Percentiles rank a stretch among this genome's conserved stretches.
Conservation (phyloP, 371 early-diverging fungal genomes). For the Encephalitozoon intestinalis region DNA sequence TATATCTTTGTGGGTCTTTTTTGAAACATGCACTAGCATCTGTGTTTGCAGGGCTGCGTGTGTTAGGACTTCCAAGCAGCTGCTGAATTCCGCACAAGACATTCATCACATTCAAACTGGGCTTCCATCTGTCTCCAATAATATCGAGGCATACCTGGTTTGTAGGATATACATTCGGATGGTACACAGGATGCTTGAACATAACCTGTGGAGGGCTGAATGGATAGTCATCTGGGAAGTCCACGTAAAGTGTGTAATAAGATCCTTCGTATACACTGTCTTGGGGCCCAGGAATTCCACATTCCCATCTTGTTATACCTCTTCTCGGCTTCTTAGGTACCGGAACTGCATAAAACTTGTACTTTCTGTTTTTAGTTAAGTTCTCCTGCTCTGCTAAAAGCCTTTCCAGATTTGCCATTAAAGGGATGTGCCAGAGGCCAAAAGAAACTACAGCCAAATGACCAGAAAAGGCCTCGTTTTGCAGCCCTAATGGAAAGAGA, state of each 20-base stretch:
- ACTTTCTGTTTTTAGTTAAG: constrained; percentile 34
- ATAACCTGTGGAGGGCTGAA: constrained; percentile 49
- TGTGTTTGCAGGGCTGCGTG: constrained; percentile 58
- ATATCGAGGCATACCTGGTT: constrained; percentile 59
- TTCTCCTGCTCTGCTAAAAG: constrained; percentile 34
- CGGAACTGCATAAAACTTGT: constrained; percentile 34
- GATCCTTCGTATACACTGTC: constrained; percentile 18
- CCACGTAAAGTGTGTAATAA: constrained; percentile 33
- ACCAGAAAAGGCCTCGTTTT: not conserved
- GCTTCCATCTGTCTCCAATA: constrained; percentile 55
- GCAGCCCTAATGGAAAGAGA: constrained; percentile 2
- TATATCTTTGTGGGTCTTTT: constrained; percentile 32
- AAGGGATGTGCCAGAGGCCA: not conserved
- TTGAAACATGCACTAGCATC: constrained; percentile 45
- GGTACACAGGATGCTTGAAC: constrained; percentile 53
- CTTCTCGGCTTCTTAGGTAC: not conserved
- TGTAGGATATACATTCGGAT: constrained; percentile 60
- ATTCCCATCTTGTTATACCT: constrained; percentile 26
- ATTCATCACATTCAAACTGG: constrained; percentile 53
- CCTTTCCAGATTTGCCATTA: constrained; percentile 15
- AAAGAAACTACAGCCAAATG: not conserved
- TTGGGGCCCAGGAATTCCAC: constrained; percentile 43
- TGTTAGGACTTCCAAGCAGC: constrained; percentile 59
- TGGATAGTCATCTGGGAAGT: constrained; percentile 56
- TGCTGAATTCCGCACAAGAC: constrained; percentile 54